Conservation (phyloP, 495 filamentous ascomycete species). For the Niebla homalea region DNA sequence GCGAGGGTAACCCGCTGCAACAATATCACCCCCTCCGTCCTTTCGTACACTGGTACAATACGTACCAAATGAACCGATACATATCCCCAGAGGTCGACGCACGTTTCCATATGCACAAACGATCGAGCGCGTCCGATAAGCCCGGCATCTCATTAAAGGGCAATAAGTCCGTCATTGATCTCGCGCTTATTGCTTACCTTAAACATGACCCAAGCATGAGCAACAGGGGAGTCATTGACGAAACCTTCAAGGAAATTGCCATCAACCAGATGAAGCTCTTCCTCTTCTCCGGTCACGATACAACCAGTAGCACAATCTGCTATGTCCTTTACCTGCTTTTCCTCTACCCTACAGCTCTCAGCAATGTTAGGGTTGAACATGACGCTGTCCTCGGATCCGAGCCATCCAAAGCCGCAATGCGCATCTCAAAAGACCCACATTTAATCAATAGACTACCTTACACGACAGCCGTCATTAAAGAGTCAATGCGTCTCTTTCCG, state of each 20-base stretch:
- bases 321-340: conserved; percentile 34
- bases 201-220: conserved; percentile 12
- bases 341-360: conserved; percentile 27
- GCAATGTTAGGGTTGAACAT: conserved; percentile 31
- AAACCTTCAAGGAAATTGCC: conserved; percentile 7
- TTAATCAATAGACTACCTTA: conserved; percentile 31
- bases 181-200: conserved; percentile 26
- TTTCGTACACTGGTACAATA: conserved; percentile 19
- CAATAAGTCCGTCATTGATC: conserved; percentile 24
- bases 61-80: conserved; percentile 13
- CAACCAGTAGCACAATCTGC: conserved; percentile 24
- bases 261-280: conserved; percentile 21
- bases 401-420: conserved; percentile 8
- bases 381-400: conserved; percentile 26
- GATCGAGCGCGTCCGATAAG: not conserved
- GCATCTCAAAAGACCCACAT: conserved; percentile 21
- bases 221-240: conserved; percentile 15
- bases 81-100: conserved; percentile 15
- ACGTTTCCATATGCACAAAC: conserved; percentile 10
- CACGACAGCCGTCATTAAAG: conserved; percentile 36
- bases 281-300: conserved; percentile 26
- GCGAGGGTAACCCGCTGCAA: conserved; percentile 17
- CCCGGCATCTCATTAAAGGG: too few species aligned
- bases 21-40: conserved; percentile 18
- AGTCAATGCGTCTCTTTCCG: conserved; percentile 32